Evolutionary conservation across 2,329 filamentous ascomycete species (phyloP).

Genomic region (Colletotrichum orbiculare): DNA sequence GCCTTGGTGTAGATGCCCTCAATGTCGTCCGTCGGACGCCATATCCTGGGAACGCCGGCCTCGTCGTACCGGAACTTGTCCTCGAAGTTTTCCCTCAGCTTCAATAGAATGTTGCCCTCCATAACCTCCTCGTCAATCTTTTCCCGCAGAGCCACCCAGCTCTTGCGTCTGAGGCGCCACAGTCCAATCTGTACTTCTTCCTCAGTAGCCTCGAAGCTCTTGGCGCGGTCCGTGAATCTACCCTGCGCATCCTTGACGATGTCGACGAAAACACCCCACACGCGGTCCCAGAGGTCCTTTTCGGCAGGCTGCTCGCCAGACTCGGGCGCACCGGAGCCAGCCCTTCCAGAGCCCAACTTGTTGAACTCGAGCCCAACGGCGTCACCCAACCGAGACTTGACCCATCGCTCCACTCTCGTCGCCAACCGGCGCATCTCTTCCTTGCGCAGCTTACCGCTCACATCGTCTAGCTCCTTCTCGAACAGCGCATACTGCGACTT

Average conservation of each 20-base stretch:
- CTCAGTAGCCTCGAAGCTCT: slow-evolving; percentile 91
- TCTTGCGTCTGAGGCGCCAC: slow-evolving; percentile 93
- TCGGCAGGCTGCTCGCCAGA: slow-evolving; percentile 80
- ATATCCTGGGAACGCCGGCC: slow-evolving; percentile 92
- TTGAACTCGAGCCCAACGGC: slow-evolving; percentile 95
- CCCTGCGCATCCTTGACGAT: slow-evolving; percentile 87
- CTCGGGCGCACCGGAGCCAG: slow-evolving; percentile 83
- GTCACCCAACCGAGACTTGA: slow-evolving; percentile 87
- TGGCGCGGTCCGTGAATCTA: slow-evolving; percentile 87
- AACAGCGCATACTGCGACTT: slow-evolving; percentile 82
- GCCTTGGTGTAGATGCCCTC: slow-evolving; percentile 94
- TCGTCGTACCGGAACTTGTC: slow-evolving; percentile 99
- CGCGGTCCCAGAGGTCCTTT: slow-evolving; percentile 93
- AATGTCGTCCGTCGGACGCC: slow-evolving; percentile 96
- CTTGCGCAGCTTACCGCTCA: slow-evolving; percentile 84
- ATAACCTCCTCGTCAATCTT: slow-evolving; percentile 98
- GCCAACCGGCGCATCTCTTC: slow-evolving; percentile 97
- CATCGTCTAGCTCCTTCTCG: slow-evolving; percentile 90
- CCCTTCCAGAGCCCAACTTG: slow-evolving; percentile 89
- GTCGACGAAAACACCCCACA: slow-evolving; percentile 87
- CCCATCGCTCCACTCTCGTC: slow-evolving; percentile 92
- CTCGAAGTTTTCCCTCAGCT: slow-evolving; percentile 97
- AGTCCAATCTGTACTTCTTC: slow-evolving; percentile 93
- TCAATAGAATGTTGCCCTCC: slow-evolving; percentile 95
- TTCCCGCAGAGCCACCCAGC: slow-evolving; percentile 88